Percentiles rank a stretch among this genome's conserved stretches.
These are phyloP conservation scores for Heracleum sosnowskyi DNA, from an alignment of 129 eudicot species.

Conservation along the genomic window DNA sequence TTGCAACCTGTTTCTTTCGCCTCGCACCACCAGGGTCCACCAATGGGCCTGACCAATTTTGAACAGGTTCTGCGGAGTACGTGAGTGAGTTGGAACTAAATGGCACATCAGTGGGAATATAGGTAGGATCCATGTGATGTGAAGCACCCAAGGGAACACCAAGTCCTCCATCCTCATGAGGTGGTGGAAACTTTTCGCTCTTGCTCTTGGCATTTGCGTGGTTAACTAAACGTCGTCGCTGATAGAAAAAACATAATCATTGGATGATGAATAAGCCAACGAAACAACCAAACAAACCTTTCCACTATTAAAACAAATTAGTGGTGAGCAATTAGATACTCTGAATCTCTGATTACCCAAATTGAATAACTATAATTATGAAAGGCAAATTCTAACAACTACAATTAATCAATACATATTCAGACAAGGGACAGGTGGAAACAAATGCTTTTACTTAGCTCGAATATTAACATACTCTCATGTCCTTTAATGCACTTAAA, in stretches of 20 bases:
- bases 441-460: not conserved
- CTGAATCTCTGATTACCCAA: not conserved
- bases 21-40: slow-evolving; percentile 50
- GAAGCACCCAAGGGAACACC: slow-evolving; percentile 80
- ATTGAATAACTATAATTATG: not conserved
- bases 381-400: not conserved
- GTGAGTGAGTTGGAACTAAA: slow-evolving; percentile 44
- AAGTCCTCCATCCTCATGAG: slow-evolving; percentile 73
- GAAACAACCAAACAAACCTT: not conserved
- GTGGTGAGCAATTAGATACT: not conserved
- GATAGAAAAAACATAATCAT: slow-evolving; percentile 2
- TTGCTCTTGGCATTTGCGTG: slow-evolving; percentile 87
- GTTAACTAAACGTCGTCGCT: slow-evolving; percentile 64
- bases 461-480: not conserved
- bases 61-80: slow-evolving; percentile 50
- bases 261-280: not conserved
- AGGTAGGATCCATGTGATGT: slow-evolving; percentile 64
- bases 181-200: slow-evolving; percentile 84
- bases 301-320: not conserved
- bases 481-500: not conserved
- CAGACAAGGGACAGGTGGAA: not conserved
- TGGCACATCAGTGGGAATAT: slow-evolving; percentile 62
- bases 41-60: slow-evolving; percentile 77
- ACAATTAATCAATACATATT: not conserved
- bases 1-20: slow-evolving; percentile 35